Percentiles rank a stretch among this genome's conserved stretches.
These are phyloP conservation scores for Prunus armeniaca DNA, from an alignment of 306 rosid species.

Conservation along the genomic window DNA sequence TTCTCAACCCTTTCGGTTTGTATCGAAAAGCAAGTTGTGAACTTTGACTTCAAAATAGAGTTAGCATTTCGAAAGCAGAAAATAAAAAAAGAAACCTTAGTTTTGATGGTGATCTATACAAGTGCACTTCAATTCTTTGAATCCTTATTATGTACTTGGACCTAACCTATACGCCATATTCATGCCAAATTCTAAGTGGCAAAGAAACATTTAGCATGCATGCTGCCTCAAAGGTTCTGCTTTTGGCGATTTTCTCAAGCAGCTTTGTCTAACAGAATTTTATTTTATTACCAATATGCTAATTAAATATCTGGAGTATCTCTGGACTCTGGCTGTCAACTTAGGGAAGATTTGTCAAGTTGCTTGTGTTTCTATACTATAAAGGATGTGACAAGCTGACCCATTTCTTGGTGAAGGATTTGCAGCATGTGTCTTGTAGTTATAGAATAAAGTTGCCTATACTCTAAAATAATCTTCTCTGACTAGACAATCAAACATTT, in stretches of 20 bases:
- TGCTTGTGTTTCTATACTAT: not conserved
- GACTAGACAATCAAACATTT: not conserved
- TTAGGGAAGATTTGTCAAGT: not conserved
- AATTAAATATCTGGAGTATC: not conserved
- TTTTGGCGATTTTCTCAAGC: not conserved
- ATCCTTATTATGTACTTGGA: no score
- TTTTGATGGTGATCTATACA: no score
- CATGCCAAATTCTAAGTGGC: no score
- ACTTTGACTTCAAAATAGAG: no score
- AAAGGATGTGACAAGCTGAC: not conserved
- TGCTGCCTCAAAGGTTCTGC: no score
- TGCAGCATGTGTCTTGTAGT: not conserved
- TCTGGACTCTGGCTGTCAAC: not conserved
- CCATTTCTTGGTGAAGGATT: not conserved
- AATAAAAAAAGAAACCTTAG: no score
- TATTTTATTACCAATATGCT: not conserved
- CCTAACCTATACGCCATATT: no score
- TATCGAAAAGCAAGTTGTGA: no score
- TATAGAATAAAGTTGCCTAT: not conserved
- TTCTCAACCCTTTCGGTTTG: no score
- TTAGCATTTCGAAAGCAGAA: no score
- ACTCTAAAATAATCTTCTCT: not conserved
- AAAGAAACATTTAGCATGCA: no score
- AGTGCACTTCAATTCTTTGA: no score
- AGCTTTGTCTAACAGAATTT: not conserved